phyloP scores from a whole-genome alignment of 768 basidiomycete genomes.

The Phaffia australis region DNA sequence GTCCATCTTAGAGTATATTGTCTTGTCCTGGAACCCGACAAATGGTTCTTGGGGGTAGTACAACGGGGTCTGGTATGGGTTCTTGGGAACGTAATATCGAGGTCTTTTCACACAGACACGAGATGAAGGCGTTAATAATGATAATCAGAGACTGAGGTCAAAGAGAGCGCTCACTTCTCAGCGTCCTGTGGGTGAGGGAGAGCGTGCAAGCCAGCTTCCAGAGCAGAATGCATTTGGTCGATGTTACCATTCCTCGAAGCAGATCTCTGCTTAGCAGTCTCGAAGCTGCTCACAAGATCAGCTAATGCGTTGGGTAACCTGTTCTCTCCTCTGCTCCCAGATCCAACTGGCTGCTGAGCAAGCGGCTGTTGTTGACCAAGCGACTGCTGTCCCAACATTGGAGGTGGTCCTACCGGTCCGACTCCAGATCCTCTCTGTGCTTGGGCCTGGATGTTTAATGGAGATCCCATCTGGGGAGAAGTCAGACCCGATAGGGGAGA shows the following conservation, averaged over 20 bases:
- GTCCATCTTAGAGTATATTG: conserved; percentile 79
- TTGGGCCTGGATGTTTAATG: neutral
- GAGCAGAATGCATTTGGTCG: conserved; percentile 79
- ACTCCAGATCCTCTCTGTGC: neutral
- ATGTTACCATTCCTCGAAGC: conserved; percentile 60
- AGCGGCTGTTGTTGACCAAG: conserved; percentile 20
- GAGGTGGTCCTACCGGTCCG: neutral
- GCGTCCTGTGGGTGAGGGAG: conserved; percentile 89
- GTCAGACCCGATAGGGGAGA: conserved; percentile 3
- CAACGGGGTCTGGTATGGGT: conserved; percentile 76
- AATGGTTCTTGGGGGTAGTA: conserved; percentile 90
- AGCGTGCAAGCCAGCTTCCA: conserved; percentile 80
- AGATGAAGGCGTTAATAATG: neutral
- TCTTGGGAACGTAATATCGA: conserved; percentile 89
- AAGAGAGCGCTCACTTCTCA: conserved; percentile 56
- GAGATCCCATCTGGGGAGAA: conserved; percentile 9
- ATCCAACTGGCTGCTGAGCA: conserved; percentile 24
- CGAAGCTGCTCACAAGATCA: conserved; percentile 87
- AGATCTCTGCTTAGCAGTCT: conserved; percentile 96
- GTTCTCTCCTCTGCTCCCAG: conserved; percentile 39
- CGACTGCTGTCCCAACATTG: conserved; percentile 19
- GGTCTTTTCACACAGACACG: conserved; percentile 49
- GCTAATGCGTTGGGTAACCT: conserved; percentile 63
- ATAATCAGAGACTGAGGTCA: neutral
- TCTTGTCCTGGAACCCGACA: conserved; percentile 65